Evolutionary conservation across 371 early-diverging fungal genomes (phyloP).

Genomic region (Chytridiales sp.): DNA sequence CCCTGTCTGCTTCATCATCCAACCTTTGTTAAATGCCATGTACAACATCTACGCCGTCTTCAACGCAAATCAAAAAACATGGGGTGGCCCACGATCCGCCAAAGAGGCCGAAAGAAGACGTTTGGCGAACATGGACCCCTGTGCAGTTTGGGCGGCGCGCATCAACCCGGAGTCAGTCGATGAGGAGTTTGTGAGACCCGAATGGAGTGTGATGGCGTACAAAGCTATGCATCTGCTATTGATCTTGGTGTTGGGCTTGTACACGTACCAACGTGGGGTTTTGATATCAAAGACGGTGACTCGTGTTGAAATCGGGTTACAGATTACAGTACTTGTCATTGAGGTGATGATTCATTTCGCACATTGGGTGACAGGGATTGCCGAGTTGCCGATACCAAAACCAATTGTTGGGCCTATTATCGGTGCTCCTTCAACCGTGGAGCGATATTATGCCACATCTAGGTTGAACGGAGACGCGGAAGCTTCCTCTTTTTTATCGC

Average conservation of each 20-base stretch:
- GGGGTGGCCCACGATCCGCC: conserved; percentile 8
- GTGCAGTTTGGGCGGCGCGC: background rate
- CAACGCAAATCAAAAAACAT: background rate
- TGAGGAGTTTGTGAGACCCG: conserved; percentile 1
- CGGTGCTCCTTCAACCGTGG: too few relatives aligned
- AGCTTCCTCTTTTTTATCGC: too few relatives aligned
- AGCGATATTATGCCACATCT: too few relatives aligned
- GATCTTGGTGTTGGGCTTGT: background rate
- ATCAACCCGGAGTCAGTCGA: conserved; percentile 1
- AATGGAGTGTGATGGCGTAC: background rate
- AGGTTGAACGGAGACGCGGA: too few relatives aligned
- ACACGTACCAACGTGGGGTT: background rate
- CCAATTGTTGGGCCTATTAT: background rate
- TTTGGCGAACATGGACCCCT: too few relatives aligned
- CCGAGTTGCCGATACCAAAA: conserved; percentile 1
- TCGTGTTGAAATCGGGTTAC: background rate
- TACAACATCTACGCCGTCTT: conserved; percentile 5
- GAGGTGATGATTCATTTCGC: background rate
- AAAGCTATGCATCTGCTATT: background rate
- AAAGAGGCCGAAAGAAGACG: background rate
- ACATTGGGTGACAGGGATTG: background rate
- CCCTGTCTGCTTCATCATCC: background rate
- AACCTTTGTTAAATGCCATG: background rate
- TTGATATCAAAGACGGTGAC: background rate
- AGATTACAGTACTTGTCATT: background rate